Evolutionary conservation across 2,329 filamentous ascomycete species (phyloP).

Genomic region (Fusarium sp.): DNA sequence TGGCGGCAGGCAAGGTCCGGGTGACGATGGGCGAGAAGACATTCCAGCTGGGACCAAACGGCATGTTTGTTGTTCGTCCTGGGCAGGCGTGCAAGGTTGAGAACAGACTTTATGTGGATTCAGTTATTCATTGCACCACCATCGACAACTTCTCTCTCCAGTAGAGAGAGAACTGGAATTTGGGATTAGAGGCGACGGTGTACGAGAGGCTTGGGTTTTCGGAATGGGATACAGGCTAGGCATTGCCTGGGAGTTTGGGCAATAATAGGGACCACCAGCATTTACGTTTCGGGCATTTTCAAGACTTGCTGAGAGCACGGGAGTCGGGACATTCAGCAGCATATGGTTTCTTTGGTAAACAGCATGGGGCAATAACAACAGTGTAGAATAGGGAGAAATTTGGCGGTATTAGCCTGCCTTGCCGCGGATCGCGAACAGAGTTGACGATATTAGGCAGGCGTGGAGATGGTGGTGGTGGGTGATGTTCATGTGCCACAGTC

Average conservation of each 20-base stretch:
- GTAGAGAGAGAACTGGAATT: slow-evolving; percentile 1
- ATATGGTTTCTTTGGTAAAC: not conserved
- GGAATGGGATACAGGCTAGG: not conserved
- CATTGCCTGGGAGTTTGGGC: not conserved
- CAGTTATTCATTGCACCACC: slow-evolving; percentile 56
- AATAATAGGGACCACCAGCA: not conserved
- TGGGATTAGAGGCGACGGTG: not conserved
- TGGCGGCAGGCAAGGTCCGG: slow-evolving; percentile 56
- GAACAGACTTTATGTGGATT: slow-evolving; percentile 60
- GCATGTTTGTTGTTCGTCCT: slow-evolving; percentile 58
- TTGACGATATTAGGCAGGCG: slow-evolving; percentile 19
- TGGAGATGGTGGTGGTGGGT: slow-evolving; percentile 4
- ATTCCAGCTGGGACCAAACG: slow-evolving; percentile 57
- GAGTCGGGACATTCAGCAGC: not conserved
- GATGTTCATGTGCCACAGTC: slow-evolving; percentile 35
- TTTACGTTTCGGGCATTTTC: not conserved
- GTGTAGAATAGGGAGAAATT: not conserved
- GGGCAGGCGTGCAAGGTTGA: slow-evolving; percentile 53
- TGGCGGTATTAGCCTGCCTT: not conserved
- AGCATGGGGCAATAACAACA: not conserved
- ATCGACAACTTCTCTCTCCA: slow-evolving; percentile 41
- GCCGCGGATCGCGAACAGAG: not conserved
- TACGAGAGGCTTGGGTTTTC: slow-evolving; percentile 9
- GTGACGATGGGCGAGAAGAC: slow-evolving; percentile 52
- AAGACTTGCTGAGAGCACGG: not conserved